phyloP scores from a whole-genome alignment of 441 rosid species.

The Gossypium schwendimanii region DNA sequence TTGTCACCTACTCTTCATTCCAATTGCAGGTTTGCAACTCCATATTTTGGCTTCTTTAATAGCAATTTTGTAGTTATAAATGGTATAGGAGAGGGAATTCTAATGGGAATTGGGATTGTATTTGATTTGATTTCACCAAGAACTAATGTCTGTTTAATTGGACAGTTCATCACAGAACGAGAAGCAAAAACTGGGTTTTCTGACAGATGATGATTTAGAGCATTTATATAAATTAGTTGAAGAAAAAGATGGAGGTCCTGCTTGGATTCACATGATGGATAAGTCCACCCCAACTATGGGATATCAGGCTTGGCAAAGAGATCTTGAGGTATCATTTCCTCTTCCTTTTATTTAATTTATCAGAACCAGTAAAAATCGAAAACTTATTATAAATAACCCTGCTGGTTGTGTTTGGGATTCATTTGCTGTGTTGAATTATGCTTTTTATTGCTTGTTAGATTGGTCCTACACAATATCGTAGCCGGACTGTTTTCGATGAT shows the following conservation, averaged over 20 bases:
- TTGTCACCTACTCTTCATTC: slow-evolving; percentile 18
- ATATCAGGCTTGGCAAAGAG: slow-evolving; percentile 91
- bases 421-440: slow-evolving; percentile 17
- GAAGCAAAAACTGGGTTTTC: slow-evolving; percentile 31
- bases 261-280: slow-evolving; percentile 96
- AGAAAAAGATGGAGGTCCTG: slow-evolving; percentile 84
- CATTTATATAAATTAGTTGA: slow-evolving; percentile 66
- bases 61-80: not conserved
- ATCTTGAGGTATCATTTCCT: slow-evolving; percentile 48
- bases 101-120: not conserved
- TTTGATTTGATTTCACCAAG: not conserved
- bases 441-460: slow-evolving; percentile 31
- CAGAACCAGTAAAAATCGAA: not conserved
- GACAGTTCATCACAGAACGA: slow-evolving; percentile 37
- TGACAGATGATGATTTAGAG: slow-evolving; percentile 58
- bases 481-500: slow-evolving; percentile 76
- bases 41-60: not conserved
- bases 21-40: slow-evolving; percentile 38
- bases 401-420: not conserved
- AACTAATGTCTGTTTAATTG: not conserved
- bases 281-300: slow-evolving; percentile 57
- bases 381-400: not conserved
- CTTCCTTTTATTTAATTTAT: not conserved
- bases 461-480: slow-evolving; percentile 91
- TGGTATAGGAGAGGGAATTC: not conserved